These are phyloP conservation scores for Salix suchowensis DNA, from an alignment of 345 rosid genomes.

Conservation along the genomic window DNA sequence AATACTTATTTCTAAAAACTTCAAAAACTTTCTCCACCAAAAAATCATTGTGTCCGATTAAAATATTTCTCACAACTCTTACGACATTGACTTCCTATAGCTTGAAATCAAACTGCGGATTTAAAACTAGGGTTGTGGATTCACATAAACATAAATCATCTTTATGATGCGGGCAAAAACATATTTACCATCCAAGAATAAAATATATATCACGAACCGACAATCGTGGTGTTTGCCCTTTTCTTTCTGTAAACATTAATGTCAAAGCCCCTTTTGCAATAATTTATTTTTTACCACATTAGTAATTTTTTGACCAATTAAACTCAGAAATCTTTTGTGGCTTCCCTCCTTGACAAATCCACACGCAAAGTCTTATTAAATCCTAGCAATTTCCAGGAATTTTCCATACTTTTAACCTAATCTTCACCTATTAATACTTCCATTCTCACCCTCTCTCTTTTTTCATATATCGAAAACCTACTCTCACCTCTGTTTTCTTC, in stretches of 20 bases:
- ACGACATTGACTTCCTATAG: too few species aligned
- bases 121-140: too few species aligned
- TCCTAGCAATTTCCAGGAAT: conserved; percentile 43
- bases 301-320: not conserved
- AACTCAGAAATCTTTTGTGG: not conserved
- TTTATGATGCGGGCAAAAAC: too few species aligned
- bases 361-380: conserved; percentile 37
- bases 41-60: too few species aligned
- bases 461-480: not conserved
- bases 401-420: conserved; percentile 24
- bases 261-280: not conserved
- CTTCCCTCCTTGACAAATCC: conserved; percentile 42
- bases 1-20: not conserved
- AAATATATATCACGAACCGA: too few species aligned
- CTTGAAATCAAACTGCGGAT: too few species aligned
- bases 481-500: not conserved
- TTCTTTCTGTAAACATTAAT: not conserved
- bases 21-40: too few species aligned
- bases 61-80: too few species aligned
- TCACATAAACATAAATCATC: too few species aligned
- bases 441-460: conserved; percentile 2
- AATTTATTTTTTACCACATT: not conserved
- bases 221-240: too few species aligned
- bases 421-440: conserved; percentile 21
- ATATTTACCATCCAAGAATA: too few species aligned